These are phyloP conservation scores for Pholiota conissans DNA, from an alignment of 768 basidiomycete species.

Conservation along the genomic window DNA sequence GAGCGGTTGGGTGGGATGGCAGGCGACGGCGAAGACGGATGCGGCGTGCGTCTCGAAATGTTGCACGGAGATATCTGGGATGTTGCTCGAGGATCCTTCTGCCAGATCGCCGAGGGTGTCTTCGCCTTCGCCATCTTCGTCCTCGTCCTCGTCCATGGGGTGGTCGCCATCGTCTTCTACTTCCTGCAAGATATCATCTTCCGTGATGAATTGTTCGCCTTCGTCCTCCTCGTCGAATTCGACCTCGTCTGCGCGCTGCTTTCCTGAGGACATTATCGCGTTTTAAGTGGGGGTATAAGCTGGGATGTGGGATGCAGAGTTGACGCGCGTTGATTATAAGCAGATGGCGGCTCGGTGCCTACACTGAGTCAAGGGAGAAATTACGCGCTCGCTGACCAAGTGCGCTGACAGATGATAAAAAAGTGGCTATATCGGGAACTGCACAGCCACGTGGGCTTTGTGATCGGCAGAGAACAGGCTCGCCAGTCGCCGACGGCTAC, in stretches of 20 bases:
- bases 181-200: constrained; percentile 66
- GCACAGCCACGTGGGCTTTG: constrained; percentile 13
- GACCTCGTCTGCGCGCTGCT: constrained; percentile 32
- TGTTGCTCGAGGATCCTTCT: constrained; percentile 37
- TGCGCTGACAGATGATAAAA: constrained; percentile 23
- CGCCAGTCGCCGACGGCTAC: constrained; percentile 4
- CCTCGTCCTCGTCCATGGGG: constrained; percentile 74
- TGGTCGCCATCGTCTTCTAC: constrained; percentile 64
- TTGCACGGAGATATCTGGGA: constrained; percentile 67
- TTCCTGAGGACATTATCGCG: constrained; percentile 32
- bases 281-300: neutral
- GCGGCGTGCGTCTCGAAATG: constrained; percentile 65
- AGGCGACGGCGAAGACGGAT: constrained; percentile 84
- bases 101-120: constrained; percentile 42
- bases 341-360: neutral
- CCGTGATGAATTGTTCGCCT: constrained; percentile 60
- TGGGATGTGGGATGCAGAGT: neutral
- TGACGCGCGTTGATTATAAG: neutral
- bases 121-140: constrained; percentile 41
- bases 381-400: constrained; percentile 19
- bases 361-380: constrained; percentile 4
- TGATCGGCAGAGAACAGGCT: constrained; percentile 12
- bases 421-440: constrained; percentile 27
- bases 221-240: constrained; percentile 50
- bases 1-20: constrained; percentile 80